Percentiles rank a stretch among this genome's conserved stretches.
These are phyloP conservation scores for Phytophthora litchii DNA, from an alignment of 352 stramenopile genomes.

Conservation along the genomic window DNA sequence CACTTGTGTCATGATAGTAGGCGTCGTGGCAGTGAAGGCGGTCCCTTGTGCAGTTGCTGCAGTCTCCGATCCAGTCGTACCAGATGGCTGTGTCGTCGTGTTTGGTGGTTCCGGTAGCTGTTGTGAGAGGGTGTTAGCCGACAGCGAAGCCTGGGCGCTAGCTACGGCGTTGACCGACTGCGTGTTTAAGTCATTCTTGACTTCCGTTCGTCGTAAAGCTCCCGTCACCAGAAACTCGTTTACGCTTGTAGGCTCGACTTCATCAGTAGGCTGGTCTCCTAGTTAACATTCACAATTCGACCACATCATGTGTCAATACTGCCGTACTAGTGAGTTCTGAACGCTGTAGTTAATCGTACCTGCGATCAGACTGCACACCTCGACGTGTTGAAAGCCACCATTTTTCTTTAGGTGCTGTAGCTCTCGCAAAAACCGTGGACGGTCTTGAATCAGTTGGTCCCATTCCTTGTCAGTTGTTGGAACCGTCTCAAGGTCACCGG, in stretches of 20 bases:
- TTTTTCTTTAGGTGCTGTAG: constrained; percentile 23
- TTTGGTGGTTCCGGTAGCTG: constrained; percentile 17
- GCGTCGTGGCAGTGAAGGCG: not conserved
- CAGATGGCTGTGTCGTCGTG: not conserved
- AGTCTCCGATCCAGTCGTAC: not conserved
- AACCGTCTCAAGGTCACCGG: constrained; percentile 6
- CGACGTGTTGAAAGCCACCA: constrained; percentile 27
- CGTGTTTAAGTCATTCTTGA: constrained; percentile 2
- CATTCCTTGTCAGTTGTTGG: constrained; percentile 23
- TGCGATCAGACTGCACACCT: constrained; percentile 30
- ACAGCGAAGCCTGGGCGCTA: constrained; percentile 8
- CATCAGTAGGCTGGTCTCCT: constrained; percentile 21
- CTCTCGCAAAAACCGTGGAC: constrained; percentile 13
- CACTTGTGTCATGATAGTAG: constrained; percentile 25
- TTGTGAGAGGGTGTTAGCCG: constrained; percentile 18
- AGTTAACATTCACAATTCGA: constrained; percentile 1
- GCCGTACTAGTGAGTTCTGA: not conserved
- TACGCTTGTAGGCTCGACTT: constrained; percentile 16
- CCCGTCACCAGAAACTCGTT: constrained; percentile 26
- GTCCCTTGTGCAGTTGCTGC: not conserved
- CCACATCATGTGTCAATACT: not conserved
- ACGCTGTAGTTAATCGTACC: constrained; percentile 12
- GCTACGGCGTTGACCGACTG: constrained; percentile 4
- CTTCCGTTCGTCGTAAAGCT: not conserved
- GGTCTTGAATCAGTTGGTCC: constrained; percentile 27